phyloP scores from a whole-genome alignment of 192 early-diverging fungal species.

The Spizellomyces punctatus region DNA sequence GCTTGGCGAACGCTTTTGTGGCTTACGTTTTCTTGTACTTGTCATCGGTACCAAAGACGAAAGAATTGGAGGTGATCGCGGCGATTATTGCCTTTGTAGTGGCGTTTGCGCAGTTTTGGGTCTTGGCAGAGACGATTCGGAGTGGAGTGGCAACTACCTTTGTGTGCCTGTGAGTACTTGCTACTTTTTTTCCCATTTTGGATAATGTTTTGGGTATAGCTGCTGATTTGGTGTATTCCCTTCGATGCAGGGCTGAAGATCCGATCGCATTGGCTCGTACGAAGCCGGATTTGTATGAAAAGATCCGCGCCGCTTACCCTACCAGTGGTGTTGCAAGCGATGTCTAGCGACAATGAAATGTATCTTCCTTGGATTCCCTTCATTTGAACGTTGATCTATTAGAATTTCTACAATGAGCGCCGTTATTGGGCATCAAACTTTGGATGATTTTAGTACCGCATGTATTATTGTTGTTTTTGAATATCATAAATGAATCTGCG shows the following conservation, averaged over 20 bases:
- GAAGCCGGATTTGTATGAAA: slow-evolving; percentile 36
- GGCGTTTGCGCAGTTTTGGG: slow-evolving; percentile 77
- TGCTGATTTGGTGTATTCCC: slow-evolving; percentile 4
- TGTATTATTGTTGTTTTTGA: too few relatives aligned
- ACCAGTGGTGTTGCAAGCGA: not conserved
- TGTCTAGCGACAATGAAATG: too few relatives aligned
- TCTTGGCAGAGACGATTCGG: slow-evolving; percentile 75
- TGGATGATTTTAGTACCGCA: too few relatives aligned
- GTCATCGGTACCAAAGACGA: not conserved
- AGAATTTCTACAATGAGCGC: too few relatives aligned
- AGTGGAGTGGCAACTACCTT: slow-evolving; percentile 87
- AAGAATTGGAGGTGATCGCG: not conserved
- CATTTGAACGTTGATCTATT: too few relatives aligned
- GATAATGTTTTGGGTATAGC: not conserved
- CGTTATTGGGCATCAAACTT: too few relatives aligned
- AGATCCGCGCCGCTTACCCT: slow-evolving; percentile 32
- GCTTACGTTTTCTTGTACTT: slow-evolving; percentile 43
- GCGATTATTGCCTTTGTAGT: slow-evolving; percentile 63
- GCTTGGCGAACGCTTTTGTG: slow-evolving; percentile 53
- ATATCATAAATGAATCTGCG: too few relatives aligned
- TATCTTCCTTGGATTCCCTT: too few relatives aligned
- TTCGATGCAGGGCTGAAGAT: slow-evolving; percentile 25
- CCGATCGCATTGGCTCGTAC: slow-evolving; percentile 28
- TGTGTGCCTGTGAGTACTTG: slow-evolving; percentile 70
- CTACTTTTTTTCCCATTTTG: not conserved